These are phyloP conservation scores for Epichloe gansuensis DNA, from an alignment of 2,329 filamentous ascomycete species.

Conservation along the genomic window DNA sequence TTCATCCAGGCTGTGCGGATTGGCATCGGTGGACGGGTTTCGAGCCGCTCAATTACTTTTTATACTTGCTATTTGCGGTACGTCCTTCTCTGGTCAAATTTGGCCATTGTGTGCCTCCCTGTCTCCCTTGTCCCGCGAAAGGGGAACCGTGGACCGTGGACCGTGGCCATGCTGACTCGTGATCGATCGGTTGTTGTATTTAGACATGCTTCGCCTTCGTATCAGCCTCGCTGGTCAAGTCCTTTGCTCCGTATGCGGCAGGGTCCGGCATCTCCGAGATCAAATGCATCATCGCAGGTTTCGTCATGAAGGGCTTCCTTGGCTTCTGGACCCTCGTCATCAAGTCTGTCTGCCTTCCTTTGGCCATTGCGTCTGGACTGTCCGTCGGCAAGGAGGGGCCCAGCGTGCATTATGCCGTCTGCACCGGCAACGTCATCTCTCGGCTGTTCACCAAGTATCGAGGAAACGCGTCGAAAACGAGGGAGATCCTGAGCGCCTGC, in stretches of 20 bases:
- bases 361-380: conserved; percentile 86
- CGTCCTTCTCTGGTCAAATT: conserved; percentile 12
- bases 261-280: conserved; percentile 97
- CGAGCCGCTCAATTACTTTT: conserved; percentile 65
- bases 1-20: conserved; percentile 56
- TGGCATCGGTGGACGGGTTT: conserved; percentile 86
- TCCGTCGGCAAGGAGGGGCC: conserved; percentile 96
- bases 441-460: conserved; percentile 86
- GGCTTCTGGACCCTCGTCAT: conserved; percentile 85
- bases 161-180: background rate
- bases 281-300: conserved; percentile 97
- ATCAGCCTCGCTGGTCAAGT: conserved; percentile 74
- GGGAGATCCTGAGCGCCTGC: conserved; percentile 88
- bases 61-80: conserved; percentile 81
- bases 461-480: conserved; percentile 82
- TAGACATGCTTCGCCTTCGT: conserved; percentile 69
- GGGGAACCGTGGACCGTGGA: background rate
- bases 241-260: conserved; percentile 89
- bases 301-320: conserved; percentile 97
- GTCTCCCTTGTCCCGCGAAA: background rate
- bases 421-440: conserved; percentile 92
- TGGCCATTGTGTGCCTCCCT: too few relatives aligned
- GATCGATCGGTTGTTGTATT: background rate
- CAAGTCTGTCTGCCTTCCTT: conserved; percentile 80
- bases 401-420: conserved; percentile 97